Evolutionary conservation across 2,329 filamentous ascomycete species (phyloP), one percentile per base, ranked within the genome.

Genomic region (Sporothrix luriei): DNA sequence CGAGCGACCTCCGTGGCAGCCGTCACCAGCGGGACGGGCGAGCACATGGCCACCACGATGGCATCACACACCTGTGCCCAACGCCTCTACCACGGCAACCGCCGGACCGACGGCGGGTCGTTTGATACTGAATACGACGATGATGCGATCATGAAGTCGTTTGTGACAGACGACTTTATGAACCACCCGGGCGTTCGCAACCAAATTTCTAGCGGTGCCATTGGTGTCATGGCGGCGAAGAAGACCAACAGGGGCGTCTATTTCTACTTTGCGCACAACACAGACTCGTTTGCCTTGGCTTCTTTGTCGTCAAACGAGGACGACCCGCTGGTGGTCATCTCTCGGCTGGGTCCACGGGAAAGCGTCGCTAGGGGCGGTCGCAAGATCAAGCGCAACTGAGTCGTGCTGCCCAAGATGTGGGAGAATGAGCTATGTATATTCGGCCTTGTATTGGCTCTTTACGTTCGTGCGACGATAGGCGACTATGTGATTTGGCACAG

Each of bases 1-100:
- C 88, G 92, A 2, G 82, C 84, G 59, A 85, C 88, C 9, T 88
- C 86, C 59, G 92, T 97, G 38, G 94, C 93, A 40, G 89, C 90
- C 33, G 93, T 97, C 26, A 96, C 93, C 51, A 97, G 93, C 77
- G 95, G 95, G 38, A 99, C 95, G 2, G 95, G 95, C 62, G 95
- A 99, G 80, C 95, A 99, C 78, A 99, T 99, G 91, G 92, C 93
- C 48, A 97, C 94, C 0, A 96, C 94, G 0, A 90, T 96, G 85
- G 94, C 95, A 13, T 94, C 95, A 7, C 89, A 90, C 70, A 90
- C 90, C 69, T 97, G 93, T 77, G 93, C 94, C 0, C 91, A 94
- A 73, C 88, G 95, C 59, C 84, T 99, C 33, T 97, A 93, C 77
- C 87, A 90, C 73, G 87, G 84, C 74, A 90, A 84, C 64, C 86